Evolutionary conservation across 2,329 filamentous ascomycete genomes (phyloP).

Genomic region (Epichloe brachyelytri): DNA sequence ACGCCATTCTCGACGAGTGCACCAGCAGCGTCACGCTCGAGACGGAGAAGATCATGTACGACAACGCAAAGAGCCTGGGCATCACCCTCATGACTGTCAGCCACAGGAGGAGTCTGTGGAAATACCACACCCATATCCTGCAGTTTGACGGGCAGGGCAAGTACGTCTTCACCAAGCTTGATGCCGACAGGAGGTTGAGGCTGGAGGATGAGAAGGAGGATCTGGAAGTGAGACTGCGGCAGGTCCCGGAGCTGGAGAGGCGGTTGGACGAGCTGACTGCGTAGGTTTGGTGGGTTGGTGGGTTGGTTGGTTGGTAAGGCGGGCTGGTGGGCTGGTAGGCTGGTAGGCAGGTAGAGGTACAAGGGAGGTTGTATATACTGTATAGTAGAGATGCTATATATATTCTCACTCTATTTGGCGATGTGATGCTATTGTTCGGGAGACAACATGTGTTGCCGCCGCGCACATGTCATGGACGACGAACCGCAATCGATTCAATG

Average conservation of each 20-base stretch:
- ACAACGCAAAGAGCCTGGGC: slow-evolving; percentile 79
- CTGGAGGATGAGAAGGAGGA: slow-evolving; percentile 97
- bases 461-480: too few species aligned
- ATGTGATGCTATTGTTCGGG: too few species aligned
- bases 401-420: too few species aligned
- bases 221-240: slow-evolving; percentile 69
- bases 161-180: slow-evolving; percentile 78
- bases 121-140: slow-evolving; percentile 86
- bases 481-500: too few species aligned
- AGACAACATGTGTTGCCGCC: too few species aligned
- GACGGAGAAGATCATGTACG: slow-evolving; percentile 93
- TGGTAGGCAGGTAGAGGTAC: too few species aligned
- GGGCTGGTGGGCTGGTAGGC: too few species aligned
- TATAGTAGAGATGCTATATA: too few species aligned
- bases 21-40: slow-evolving; percentile 92
- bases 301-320: too few species aligned
- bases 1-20: slow-evolving; percentile 95
- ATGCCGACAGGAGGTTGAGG: slow-evolving; percentile 72
- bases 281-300: background rate
- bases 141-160: slow-evolving; percentile 94
- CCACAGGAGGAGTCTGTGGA: slow-evolving; percentile 85
- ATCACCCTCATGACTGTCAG: slow-evolving; percentile 97
- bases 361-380: too few species aligned
- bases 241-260: slow-evolving; percentile 78
- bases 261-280: slow-evolving; percentile 65